A percentile compares a stretch with the other conserved stretches of the same genome.
These are phyloP conservation scores for Berkeleyomyces rouxiae DNA, from an alignment of 2,329 filamentous ascomycete genomes.

Conservation along the genomic window DNA sequence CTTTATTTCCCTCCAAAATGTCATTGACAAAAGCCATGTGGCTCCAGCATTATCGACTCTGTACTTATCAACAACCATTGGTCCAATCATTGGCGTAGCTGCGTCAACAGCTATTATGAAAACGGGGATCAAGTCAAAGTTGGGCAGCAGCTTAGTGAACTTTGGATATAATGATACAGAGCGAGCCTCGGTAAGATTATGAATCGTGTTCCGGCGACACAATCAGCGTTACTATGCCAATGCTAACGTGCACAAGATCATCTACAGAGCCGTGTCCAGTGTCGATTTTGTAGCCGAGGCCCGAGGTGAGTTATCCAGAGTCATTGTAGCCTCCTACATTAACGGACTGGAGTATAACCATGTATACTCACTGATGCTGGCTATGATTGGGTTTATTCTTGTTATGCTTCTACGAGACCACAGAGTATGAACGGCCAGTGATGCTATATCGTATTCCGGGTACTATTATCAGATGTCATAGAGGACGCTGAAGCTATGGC, in stretches of 20 bases:
- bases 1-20: constrained; percentile 27
- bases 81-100: constrained; percentile 25
- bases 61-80: constrained; percentile 24
- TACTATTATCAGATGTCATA: too few relatives aligned
- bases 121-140: constrained; percentile 15
- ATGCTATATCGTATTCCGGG: not conserved
- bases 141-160: constrained; percentile 12
- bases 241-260: constrained; percentile 17
- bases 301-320: constrained; percentile 17
- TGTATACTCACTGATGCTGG: constrained; percentile 20
- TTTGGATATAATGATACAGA: constrained; percentile 13
- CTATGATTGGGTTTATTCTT: constrained; percentile 17
- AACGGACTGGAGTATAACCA: constrained; percentile 23
- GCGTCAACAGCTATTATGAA: constrained; percentile 23
- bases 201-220: not conserved
- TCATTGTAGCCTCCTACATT: constrained; percentile 21
- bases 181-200: constrained; percentile 12
- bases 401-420: constrained; percentile 19
- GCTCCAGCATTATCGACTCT: constrained; percentile 27
- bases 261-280: constrained; percentile 20
- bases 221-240: not conserved
- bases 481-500: too few relatives aligned
- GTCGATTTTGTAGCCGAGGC: constrained; percentile 20
- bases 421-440: constrained; percentile 12
- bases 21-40: constrained; percentile 23